These are phyloP conservation scores for Cordyceps cicadae DNA, from an alignment of 2,329 filamentous ascomycete species.

Conservation along the genomic window DNA sequence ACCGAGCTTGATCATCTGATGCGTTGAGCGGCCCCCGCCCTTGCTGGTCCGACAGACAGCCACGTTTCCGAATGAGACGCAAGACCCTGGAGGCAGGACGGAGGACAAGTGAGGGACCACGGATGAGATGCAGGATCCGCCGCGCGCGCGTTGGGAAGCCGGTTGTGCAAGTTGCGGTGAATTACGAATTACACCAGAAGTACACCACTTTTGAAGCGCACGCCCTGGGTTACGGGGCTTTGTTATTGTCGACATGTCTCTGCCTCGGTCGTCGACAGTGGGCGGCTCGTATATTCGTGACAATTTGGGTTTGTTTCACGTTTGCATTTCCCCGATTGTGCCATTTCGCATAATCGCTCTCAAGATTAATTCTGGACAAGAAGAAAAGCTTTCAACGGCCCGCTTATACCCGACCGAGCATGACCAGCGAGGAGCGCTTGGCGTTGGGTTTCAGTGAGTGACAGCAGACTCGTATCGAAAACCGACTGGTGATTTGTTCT, in stretches of 20 bases:
- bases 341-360: not conserved
- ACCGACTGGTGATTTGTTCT: not conserved
- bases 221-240: not conserved
- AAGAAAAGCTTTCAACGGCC: not conserved
- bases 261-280: not conserved
- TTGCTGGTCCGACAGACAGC: not conserved
- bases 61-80: constrained; percentile 1
- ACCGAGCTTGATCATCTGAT: constrained; percentile 6
- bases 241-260: not conserved
- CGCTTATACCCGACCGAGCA: not conserved
- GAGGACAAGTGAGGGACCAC: not conserved
- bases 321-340: not conserved
- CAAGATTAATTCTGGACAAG: too few species aligned
- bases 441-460: too few species aligned
- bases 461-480: not conserved
- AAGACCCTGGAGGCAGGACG: not conserved
- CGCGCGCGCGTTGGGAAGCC: not conserved
- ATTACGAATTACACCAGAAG: not conserved
- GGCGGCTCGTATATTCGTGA: not conserved
- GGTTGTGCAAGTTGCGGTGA: not conserved
- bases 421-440: not conserved
- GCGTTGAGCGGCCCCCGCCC: not conserved
- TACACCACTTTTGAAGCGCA: not conserved
- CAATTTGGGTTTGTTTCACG: not conserved
- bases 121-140: not conserved